Conservation (phyloP, 1,139 yeast genomes). For the Kodamaea suecica region DNA sequence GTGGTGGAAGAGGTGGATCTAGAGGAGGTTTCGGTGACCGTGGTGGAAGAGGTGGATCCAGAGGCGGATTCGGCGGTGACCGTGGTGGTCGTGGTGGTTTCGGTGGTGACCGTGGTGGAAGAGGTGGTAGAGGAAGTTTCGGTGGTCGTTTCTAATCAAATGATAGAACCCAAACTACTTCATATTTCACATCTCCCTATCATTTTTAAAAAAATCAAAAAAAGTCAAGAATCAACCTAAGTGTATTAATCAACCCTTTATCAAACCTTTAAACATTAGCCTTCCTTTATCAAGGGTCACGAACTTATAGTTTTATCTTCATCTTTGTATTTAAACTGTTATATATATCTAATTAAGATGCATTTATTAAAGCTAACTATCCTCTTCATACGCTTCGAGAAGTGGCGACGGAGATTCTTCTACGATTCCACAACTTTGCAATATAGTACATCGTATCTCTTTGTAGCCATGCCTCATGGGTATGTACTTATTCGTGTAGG, state of each 20-base stretch:
- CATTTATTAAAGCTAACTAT: background rate
- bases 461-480: constrained; percentile 31
- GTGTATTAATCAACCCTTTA: background rate
- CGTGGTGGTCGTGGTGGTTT: constrained; percentile 48
- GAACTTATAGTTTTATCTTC: background rate
- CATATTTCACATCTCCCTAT: too few relatives aligned
- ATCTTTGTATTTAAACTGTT: constrained; percentile 1
- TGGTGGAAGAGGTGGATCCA: constrained; percentile 47
- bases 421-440: constrained; percentile 23
- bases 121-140: constrained; percentile 47
- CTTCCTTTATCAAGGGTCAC: background rate
- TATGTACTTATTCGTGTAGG: constrained; percentile 22
- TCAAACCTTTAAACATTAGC: background rate
- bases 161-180: too few relatives aligned
- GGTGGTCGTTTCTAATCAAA: constrained; percentile 14
- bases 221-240: background rate
- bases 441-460: constrained; percentile 33
- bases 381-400: background rate
- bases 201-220: too few relatives aligned
- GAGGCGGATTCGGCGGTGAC: constrained; percentile 41
- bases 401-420: background rate
- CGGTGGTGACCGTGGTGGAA: constrained; percentile 43
- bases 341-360: constrained; percentile 3
- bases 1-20: constrained; percentile 34
- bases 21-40: constrained; percentile 40